Conservation (phyloP, 2,329 filamentous ascomycete genomes). For the Pestalotiopsis sp. region DNA sequence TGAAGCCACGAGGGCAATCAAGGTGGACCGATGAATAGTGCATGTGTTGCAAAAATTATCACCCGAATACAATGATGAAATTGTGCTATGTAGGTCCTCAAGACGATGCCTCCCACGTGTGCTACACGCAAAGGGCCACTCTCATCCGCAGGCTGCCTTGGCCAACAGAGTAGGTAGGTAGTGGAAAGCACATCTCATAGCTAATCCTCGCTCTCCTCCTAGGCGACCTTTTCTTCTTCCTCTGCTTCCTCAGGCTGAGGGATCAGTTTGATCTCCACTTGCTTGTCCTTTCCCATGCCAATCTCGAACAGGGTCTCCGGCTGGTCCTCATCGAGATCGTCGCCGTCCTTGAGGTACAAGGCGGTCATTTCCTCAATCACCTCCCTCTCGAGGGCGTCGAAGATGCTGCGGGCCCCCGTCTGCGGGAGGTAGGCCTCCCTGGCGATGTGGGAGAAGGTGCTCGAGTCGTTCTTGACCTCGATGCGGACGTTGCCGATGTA, state of each 20-base stretch:
- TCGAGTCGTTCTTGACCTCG: conserved; percentile 28
- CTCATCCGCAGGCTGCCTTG: too few species aligned
- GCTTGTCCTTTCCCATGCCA: conserved; percentile 21
- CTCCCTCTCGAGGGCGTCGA: conserved; percentile 24
- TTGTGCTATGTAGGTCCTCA: too few species aligned
- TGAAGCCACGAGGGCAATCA: too few species aligned
- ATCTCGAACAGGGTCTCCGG: conserved; percentile 20
- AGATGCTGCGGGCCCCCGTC: conserved; percentile 36
- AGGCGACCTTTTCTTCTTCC: not conserved
- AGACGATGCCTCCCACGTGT: too few species aligned
- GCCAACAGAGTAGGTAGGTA: too few species aligned
- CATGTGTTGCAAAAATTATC: too few species aligned
- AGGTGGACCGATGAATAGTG: too few species aligned
- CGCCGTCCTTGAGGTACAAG: conserved; percentile 31
- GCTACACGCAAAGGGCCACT: too few species aligned
- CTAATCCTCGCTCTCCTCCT: not conserved
- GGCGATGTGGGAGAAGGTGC: conserved; percentile 33
- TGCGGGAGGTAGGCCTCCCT: conserved; percentile 32
- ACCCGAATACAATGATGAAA: too few species aligned
- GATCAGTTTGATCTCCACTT: conserved; percentile 19
- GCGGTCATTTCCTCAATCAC: conserved; percentile 24
- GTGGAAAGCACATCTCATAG: not conserved
- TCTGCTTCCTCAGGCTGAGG: not conserved
- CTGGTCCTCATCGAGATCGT: conserved; percentile 30
- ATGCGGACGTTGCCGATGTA: conserved; percentile 35